Base-by-base conservation (phyloP, 495 filamentous ascomycete species). In the Xylaria acuta region DNA sequence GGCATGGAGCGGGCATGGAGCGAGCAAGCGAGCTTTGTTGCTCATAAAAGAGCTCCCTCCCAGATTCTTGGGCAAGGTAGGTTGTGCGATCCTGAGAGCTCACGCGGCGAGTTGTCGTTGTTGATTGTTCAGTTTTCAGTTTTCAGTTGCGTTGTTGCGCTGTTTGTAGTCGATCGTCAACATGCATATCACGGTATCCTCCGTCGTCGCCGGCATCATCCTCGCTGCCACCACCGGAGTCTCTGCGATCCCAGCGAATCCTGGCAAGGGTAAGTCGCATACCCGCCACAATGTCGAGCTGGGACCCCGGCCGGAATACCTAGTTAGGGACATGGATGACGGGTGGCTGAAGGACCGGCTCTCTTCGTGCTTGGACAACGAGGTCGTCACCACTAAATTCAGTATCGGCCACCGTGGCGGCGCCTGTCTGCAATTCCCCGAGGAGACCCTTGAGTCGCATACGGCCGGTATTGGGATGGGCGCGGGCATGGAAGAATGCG, bases 401-500 rank as follows among this genome's bases (percentile, higher is more conserved):
- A 82, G 82, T 76, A 87, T 90, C 76, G 84, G 83, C 25, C 89
- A 91, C 69, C 87, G 89, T 27, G 89, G 89, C 45, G 84, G 84
- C 22, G 89, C 82, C 3, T 84, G 87, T 14, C 79, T 91, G 32
- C 86, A 89, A 71, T 87, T 91, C 70, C 89, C 89, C n/a, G 89
- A 90, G 80, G 84, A 90, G 73, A 88, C 85, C 16, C 69, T 77
- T 18, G 83, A 88, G 78, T 84, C 82, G 7, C 81, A 85, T 68
- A 78, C 83, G 56, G 88, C 88, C 3, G 89, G 85, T 14, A 82
- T 85, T 0, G 80, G 88, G 34, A 88, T 88, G 87, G 89, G 89
- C n/a, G 89, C 89, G 1, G 89, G 89, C 27, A 84, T 91, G 72
- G 80, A 89, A 30, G 89, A 91, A 71, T 91, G 89, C 78, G 89